Percentiles rank a stretch among this genome's conserved stretches.
Conservation (phyloP, 75 land plant genomes). For the Cupressus sempervirens region DNA sequence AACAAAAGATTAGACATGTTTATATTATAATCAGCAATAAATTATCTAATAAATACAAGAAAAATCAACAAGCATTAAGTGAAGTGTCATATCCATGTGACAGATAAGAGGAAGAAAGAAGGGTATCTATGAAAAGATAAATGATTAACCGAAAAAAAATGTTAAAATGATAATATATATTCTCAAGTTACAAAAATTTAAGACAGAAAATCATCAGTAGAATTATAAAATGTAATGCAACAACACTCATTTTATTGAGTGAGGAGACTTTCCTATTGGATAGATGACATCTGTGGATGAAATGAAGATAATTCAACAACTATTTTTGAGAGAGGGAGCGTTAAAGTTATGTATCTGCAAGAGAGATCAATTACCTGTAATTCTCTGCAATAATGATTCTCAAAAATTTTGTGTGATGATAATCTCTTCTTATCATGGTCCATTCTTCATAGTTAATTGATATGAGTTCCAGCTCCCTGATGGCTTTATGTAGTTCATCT, state of each 20-base stretch:
- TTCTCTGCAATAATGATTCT: no score
- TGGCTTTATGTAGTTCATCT: no score
- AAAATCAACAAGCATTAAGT: neutral
- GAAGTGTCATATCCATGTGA: neutral
- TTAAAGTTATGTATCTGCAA: no score
- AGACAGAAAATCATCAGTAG: neutral
- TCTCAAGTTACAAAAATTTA: neutral
- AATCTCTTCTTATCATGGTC: no score
- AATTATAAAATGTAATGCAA: neutral
- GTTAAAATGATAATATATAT: no score
- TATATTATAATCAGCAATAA: neutral
- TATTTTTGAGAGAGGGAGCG: neutral
- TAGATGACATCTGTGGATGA: neutral
- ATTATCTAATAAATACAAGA: neutral
- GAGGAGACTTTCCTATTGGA: neutral
- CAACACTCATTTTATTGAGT: neutral
- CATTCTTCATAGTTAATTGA: no score
- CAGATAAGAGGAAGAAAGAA: neutral
- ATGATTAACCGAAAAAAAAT: neutral
- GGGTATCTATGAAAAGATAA: neutral
- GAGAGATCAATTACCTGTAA: no score
- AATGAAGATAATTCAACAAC: neutral
- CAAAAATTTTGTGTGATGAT: no score
- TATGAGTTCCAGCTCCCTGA: no score
- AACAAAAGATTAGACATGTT: neutral